Evolutionary conservation across 2,329 filamentous ascomycete species (phyloP).

Genomic region (Fusarium penzigii): DNA sequence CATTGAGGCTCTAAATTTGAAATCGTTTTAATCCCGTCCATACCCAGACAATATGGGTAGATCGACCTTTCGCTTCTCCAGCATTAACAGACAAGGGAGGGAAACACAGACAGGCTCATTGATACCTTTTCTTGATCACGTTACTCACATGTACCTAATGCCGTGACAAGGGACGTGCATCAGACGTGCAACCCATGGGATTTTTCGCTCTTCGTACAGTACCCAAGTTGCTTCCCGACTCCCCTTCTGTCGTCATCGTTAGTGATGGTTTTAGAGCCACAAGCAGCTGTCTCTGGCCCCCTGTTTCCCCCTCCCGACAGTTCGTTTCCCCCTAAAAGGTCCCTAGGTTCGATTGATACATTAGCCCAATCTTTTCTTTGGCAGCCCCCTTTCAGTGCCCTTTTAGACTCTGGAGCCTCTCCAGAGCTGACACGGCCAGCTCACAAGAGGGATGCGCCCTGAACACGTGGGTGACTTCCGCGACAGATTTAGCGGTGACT

Average conservation of each 20-base stretch:
- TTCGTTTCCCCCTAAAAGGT: background rate
- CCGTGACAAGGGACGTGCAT: background rate
- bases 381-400: background rate
- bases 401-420: background rate
- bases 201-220: background rate
- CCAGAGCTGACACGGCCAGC: conserved; percentile 16
- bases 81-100: background rate
- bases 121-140: background rate
- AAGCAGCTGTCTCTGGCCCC: background rate
- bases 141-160: background rate
- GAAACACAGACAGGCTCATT: background rate
- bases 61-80: background rate
- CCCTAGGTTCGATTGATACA: background rate
- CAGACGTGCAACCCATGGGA: background rate
- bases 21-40: background rate
- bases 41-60: background rate
- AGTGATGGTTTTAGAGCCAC: background rate
- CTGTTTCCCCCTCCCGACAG: background rate
- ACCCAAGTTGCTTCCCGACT: background rate
- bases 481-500: conserved; percentile 28
- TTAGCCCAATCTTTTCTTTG: background rate
- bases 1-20: background rate
- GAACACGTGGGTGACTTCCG: conserved; percentile 32
- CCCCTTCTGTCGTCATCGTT: background rate
- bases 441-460: conserved; percentile 18